Conservation (phyloP, 805 yeast species). For the Pichia nakasei region DNA sequence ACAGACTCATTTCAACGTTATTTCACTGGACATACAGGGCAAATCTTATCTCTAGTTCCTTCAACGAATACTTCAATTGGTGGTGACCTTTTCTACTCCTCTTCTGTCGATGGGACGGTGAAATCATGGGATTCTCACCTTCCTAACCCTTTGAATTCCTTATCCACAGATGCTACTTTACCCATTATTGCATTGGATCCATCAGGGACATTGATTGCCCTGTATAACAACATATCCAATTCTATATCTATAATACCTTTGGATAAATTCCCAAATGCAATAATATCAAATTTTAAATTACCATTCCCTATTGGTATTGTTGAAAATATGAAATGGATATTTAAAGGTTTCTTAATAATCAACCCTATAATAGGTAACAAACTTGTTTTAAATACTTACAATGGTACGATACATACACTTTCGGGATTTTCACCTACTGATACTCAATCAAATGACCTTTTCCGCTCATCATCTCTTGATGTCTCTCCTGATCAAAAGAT, state of each 20-base stretch:
- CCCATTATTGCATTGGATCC: constrained; percentile 70
- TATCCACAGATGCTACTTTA: background rate
- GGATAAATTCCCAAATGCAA: constrained; percentile 10
- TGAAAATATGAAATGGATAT: background rate
- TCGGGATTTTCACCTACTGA: background rate
- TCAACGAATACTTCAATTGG: constrained; percentile 43
- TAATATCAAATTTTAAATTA: background rate
- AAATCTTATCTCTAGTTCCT: constrained; percentile 69
- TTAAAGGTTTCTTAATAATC: background rate
- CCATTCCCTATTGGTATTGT: background rate
- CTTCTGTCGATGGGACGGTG: constrained; percentile 71
- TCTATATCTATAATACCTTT: constrained; percentile 16
- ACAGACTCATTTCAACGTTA: constrained; percentile 77
- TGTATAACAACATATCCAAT: constrained; percentile 20
- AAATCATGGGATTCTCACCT: constrained; percentile 82
- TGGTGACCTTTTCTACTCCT: constrained; percentile 32
- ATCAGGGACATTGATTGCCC: constrained; percentile 71
- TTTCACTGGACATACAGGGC: constrained; percentile 77
- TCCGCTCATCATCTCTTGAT: background rate
- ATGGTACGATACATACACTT: background rate
- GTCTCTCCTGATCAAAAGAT: background rate
- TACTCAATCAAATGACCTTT: background rate
- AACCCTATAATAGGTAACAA: too few species aligned
- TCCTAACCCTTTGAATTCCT: constrained; percentile 28
- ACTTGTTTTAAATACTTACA: background rate